These are phyloP conservation scores for Beauveria varroae DNA, from an alignment of 2,329 filamentous ascomycete genomes.

Conservation along the genomic window DNA sequence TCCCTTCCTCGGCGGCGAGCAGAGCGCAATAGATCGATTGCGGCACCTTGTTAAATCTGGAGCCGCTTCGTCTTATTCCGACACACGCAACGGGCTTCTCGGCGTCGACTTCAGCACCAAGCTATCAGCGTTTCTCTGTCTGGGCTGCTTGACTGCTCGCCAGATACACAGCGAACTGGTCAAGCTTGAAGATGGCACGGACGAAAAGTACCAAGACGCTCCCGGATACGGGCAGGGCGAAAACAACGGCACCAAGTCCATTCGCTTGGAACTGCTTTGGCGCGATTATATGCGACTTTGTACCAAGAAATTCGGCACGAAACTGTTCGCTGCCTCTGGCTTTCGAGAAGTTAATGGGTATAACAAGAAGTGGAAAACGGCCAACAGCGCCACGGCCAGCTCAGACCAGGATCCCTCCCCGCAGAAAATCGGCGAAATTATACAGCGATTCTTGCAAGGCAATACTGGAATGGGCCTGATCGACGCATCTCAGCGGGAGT, in stretches of 20 bases:
- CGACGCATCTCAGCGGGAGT: slow-evolving; percentile 68
- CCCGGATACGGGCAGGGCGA: slow-evolving; percentile 61
- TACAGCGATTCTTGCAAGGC: slow-evolving; percentile 57
- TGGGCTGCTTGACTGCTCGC: slow-evolving; percentile 65
- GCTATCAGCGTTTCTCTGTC: slow-evolving; percentile 63
- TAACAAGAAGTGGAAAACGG: slow-evolving; percentile 42
- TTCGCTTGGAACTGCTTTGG: slow-evolving; percentile 71
- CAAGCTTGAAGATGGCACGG: slow-evolving; percentile 59
- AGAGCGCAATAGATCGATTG: slow-evolving; percentile 49
- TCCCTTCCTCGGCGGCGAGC: slow-evolving; percentile 63
- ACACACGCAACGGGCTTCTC: slow-evolving; percentile 63
- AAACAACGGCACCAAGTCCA: slow-evolving; percentile 60
- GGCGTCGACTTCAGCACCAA: slow-evolving; percentile 69
- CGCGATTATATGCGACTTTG: slow-evolving; percentile 76
- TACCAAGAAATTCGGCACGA: slow-evolving; percentile 58
- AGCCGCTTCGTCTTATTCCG: slow-evolving; percentile 56
- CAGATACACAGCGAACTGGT: slow-evolving; percentile 63
- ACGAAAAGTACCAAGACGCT: slow-evolving; percentile 30
- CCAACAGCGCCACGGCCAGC: slow-evolving; percentile 22
- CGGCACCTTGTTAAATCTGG: slow-evolving; percentile 53
- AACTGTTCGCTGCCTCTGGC: slow-evolving; percentile 58
- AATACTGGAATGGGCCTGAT: slow-evolving; percentile 70
- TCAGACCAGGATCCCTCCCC: slow-evolving; percentile 32
- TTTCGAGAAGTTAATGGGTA: slow-evolving; percentile 44
- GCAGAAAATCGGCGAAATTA: slow-evolving; percentile 36